Evolutionary conservation across 2,329 filamentous ascomycete genomes (phyloP), one percentile per base, ranked within the genome.

Genomic region (Fusarium begoniae): DNA sequence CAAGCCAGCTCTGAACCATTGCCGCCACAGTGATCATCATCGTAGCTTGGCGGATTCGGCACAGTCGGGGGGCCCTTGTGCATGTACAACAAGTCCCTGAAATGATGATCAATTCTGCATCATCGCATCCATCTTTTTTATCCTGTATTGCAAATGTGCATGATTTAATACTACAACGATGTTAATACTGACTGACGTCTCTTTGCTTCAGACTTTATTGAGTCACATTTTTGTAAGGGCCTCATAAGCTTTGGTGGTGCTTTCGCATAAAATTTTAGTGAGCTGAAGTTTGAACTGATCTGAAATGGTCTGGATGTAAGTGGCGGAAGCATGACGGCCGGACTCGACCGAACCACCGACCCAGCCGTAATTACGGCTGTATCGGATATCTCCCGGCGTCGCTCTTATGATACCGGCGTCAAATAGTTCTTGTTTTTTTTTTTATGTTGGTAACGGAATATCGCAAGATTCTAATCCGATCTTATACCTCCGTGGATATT

Each of bases 351-450:
- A 66, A 67, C 56, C 53, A 66, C 67, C 70, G 74, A 74, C 68
- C 66, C 71, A 63, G 66, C 69, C 75, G 67, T 75, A 77, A 76
- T 78, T 78, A 77, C 76, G 76, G 75, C 55, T 69, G 32, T 57
- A 45, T 77, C 76, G 76, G 76, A 70, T 63, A 65, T 72, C 61
- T 65, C 53, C 61, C 59, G 57, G 50, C 22, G 28, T 38, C 45
- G 22, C 44, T 48, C 44, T 72, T 47, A 50, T 40, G 37, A 26
- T 53, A 51, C 20, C 40, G 45, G 47, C 63, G 53, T 45, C 30
- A 43, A 68, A 58, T 35, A 47, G n/a, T 41, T 47, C 26, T 47
- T 58, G 35, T 48, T 70, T 48, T 70, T 48, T 48, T 70, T 47
- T 20, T 9, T 20, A 20, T 54, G n/a, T 53, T 20, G 13, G 30